Conservation (phyloP, 1,284 basidiomycete genomes). For the Marasmius oreades region DNA sequence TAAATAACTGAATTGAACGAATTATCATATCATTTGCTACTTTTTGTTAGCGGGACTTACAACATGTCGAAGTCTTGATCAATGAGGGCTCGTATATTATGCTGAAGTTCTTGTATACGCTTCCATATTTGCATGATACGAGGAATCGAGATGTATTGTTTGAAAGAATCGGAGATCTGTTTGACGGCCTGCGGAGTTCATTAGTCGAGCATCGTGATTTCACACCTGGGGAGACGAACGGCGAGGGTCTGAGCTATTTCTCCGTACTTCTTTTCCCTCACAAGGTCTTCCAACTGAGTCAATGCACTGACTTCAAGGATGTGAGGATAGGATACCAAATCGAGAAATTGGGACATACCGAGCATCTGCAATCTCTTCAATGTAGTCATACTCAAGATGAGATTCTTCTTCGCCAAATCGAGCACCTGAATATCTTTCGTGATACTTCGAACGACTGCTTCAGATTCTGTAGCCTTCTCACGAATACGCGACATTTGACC, state of each 20-base stretch:
- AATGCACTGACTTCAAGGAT: slow-evolving; percentile 68
- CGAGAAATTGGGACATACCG: slow-evolving; percentile 48
- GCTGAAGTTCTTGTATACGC: slow-evolving; percentile 77
- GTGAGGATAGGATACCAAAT: background rate
- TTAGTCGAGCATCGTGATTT: background rate
- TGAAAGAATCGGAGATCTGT: slow-evolving; percentile 78
- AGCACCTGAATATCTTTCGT: slow-evolving; percentile 96
- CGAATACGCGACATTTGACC: slow-evolving; percentile 92
- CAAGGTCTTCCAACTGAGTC: slow-evolving; percentile 75
- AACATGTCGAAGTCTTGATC: slow-evolving; percentile 89
- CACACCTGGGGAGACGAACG: slow-evolving; percentile 37
- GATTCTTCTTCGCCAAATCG: slow-evolving; percentile 93
- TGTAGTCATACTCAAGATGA: slow-evolving; percentile 86
- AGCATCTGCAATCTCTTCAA: slow-evolving; percentile 93
- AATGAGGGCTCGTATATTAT: slow-evolving; percentile 70
- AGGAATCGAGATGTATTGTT: slow-evolving; percentile 69
- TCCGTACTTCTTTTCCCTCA: slow-evolving; percentile 74
- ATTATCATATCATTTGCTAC: background rate
- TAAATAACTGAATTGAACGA: slow-evolving; percentile 53
- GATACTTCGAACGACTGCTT: slow-evolving; percentile 92
- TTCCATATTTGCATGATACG: slow-evolving; percentile 76
- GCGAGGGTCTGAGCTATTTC: slow-evolving; percentile 83
- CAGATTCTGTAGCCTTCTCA: slow-evolving; percentile 94
- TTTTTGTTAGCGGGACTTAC: slow-evolving; percentile 44
- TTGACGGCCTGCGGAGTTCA: slow-evolving; percentile 68